phyloP scores from a whole-genome alignment of 331 rosid genomes.

The Rosa hybrid region DNA sequence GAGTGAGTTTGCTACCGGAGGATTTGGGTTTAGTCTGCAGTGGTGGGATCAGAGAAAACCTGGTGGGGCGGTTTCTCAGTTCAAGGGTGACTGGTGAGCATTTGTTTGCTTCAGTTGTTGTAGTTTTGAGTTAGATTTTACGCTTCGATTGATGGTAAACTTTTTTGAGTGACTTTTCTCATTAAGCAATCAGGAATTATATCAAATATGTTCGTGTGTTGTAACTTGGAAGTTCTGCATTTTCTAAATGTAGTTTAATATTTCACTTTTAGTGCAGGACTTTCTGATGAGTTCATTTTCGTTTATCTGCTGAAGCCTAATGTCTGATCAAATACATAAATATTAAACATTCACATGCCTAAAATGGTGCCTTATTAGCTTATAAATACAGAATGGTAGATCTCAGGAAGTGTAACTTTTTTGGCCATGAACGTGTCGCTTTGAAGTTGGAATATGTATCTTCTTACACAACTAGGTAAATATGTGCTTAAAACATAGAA shows the following conservation, averaged over 20 bases:
- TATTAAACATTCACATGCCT: not conserved
- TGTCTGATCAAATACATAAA: not conserved
- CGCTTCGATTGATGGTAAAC: not conserved
- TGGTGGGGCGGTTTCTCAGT: slow-evolving; percentile 81
- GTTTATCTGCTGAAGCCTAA: no score
- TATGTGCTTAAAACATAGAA: not conserved
- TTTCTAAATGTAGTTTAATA: not conserved
- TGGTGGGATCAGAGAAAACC: slow-evolving; percentile 97
- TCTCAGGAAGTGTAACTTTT: not conserved
- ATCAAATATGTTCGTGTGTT: not conserved
- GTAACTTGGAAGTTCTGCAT: not conserved
- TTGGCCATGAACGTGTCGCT: not conserved
- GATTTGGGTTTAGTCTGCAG: slow-evolving; percentile 78
- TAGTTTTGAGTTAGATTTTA: not conserved
- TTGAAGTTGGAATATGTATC: not conserved
- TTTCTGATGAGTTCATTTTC: not conserved
- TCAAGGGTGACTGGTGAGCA: slow-evolving; percentile 80
- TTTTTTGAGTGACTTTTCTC: not conserved
- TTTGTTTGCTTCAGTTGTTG: not conserved
- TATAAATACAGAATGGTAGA: not conserved
- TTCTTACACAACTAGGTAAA: not conserved
- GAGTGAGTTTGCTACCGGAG: slow-evolving; percentile 83
- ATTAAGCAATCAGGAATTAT: no score
- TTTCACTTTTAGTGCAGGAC: not conserved
- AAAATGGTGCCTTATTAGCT: not conserved